These are phyloP conservation scores for Erodium trifolium DNA, from an alignment of 441 rosid species.

Conservation along the genomic window DNA sequence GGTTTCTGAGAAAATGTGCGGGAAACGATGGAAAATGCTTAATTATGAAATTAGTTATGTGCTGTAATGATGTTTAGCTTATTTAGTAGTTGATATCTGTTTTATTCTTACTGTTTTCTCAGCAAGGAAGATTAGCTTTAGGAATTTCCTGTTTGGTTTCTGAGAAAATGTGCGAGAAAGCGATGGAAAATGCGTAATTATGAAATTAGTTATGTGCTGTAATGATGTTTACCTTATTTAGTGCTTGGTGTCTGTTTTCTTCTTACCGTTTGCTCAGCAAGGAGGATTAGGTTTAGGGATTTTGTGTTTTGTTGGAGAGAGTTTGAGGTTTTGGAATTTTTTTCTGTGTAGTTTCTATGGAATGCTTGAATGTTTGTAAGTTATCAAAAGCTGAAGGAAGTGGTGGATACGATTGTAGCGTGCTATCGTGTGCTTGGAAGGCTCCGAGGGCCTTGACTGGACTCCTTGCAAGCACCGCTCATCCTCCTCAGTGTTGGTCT, in stretches of 20 bases:
- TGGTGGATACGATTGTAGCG: slow-evolving; percentile 64
- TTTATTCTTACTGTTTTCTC: background rate
- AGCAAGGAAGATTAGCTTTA: no score
- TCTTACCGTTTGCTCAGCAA: background rate
- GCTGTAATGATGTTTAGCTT: no score
- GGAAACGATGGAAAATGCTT: background rate
- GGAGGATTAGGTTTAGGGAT: background rate
- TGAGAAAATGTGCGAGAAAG: background rate
- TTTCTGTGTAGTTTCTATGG: slow-evolving; percentile 58
- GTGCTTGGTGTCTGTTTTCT: background rate
- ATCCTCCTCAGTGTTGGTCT: slow-evolving; percentile 43
- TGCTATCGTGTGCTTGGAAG: slow-evolving; percentile 83
- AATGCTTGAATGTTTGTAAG: slow-evolving; percentile 50
- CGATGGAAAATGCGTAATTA: slow-evolving; percentile 20
- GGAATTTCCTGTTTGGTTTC: background rate
- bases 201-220: slow-evolving; percentile 21
- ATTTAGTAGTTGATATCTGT: no score
- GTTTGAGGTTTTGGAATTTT: background rate
- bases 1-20: no score
- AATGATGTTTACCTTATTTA: background rate
- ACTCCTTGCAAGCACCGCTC: slow-evolving; percentile 72
- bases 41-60: no score
- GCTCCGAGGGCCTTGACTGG: slow-evolving; percentile 87
- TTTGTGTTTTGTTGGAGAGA: background rate
- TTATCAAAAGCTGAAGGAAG: slow-evolving; percentile 56